Evolutionary conservation across 345 rosid genomes (phyloP), one percentile per base, ranked within the genome.

Genomic region (Brassica juncea): DNA sequence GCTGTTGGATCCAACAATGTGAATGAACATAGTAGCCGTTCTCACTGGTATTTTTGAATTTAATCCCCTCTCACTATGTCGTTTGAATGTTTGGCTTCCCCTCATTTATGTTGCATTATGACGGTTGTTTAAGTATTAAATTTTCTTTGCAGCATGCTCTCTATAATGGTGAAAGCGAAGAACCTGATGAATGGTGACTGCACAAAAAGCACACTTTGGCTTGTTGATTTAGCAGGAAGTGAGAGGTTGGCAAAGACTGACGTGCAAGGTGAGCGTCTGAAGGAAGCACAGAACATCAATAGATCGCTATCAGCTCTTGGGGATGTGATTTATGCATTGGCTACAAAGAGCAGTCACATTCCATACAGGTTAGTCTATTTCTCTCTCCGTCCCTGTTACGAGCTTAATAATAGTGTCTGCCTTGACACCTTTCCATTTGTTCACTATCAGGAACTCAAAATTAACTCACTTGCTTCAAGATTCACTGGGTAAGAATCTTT

Each of bases 201-300:
- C 84, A 93, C 97, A 72, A 91, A 87, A 84, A 95, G 99, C 93
- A 95, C 89, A 79, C 99, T 95, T 60, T 95, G 99, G 98, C 98
- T 94, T 64, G 94, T 92, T 59, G 98, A 94, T 84, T 89, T 92
- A 86, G 99, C 99, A 0, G 99, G 98, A 66, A 93, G 99, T 82
- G 99, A 95, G 82, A 91, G 99, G 85, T 88, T 93, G 71, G 93
- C 93, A 16, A 95, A 87, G 87, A 93, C 98, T 61, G 98, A 91
- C 44, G 96, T 76, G 10, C 98, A 91, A 80, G 97, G 98, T 67
- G 99, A 93, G 68, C 84, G 98, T 74, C 96, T 93, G 54, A 95
- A 93, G 82, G 97, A 95, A 84, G 98, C 99, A 75, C 99, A 95
- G 81, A 90, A 90, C 78, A 95, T 93, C 34, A 93, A 93, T 65